Percentiles rank a stretch among this genome's conserved stretches.
These are phyloP conservation scores for Nannizzia gypsea DNA, from an alignment of 2,329 filamentous ascomycete genomes.

Conservation along the genomic window DNA sequence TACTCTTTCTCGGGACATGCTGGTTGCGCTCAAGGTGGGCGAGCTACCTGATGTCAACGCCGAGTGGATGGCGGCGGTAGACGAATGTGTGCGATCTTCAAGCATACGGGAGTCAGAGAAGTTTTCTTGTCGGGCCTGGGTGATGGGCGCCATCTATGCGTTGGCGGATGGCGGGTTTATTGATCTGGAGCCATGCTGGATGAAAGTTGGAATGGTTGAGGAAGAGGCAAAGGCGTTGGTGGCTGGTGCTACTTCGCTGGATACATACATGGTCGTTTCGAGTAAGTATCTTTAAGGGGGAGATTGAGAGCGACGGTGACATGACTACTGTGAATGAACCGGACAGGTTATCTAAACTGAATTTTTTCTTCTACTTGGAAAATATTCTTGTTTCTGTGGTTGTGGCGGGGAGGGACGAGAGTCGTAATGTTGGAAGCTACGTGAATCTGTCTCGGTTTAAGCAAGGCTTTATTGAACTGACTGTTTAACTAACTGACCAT, in stretches of 20 bases:
- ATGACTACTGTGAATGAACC: background rate
- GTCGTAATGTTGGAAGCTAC: background rate
- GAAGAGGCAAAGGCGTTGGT: conserved; percentile 10
- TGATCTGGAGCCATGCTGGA: conserved; percentile 13
- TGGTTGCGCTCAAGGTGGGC: conserved; percentile 13
- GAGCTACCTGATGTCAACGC: conserved; percentile 10
- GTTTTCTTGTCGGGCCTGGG: conserved; percentile 14
- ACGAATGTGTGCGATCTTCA: background rate
- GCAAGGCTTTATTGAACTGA: background rate
- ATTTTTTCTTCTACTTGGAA: no score
- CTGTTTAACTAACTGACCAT: background rate
- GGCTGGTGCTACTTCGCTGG: background rate
- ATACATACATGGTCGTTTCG: background rate
- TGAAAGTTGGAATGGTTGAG: conserved; percentile 9
- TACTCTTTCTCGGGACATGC: background rate
- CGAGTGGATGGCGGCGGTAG: conserved; percentile 13
- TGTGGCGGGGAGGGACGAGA: no score
- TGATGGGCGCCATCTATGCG: conserved; percentile 12
- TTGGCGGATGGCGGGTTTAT: conserved; percentile 13
- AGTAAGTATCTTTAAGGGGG: background rate
- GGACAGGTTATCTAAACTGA: background rate
- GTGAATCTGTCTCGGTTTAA: background rate
- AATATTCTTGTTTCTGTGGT: no score
- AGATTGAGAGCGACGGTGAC: background rate
- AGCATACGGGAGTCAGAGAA: background rate